Percentiles rank a stretch among this genome's conserved stretches.
Conservation (phyloP, 2,329 filamentous ascomycete genomes). For the Monosporascus sp. region DNA sequence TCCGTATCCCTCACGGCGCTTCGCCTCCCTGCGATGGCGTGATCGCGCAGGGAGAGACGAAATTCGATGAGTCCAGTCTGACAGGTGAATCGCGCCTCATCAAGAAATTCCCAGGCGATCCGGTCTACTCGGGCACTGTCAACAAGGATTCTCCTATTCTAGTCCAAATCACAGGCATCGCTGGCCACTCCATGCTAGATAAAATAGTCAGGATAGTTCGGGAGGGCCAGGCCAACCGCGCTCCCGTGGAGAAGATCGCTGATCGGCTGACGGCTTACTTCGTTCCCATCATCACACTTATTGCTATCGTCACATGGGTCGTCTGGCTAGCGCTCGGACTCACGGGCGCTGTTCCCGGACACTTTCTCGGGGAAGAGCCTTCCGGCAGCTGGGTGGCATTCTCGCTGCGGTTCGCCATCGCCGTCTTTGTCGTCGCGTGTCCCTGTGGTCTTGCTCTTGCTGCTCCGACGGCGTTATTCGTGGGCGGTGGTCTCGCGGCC, state of each 20-base stretch:
- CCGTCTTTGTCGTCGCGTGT: slow-evolving; percentile 82
- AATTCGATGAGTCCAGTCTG: slow-evolving; percentile 85
- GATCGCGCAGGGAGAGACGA: slow-evolving; percentile 55
- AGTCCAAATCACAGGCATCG: slow-evolving; percentile 57
- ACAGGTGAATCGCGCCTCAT: slow-evolving; percentile 72
- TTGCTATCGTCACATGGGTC: slow-evolving; percentile 67
- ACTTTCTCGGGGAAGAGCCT: slow-evolving; percentile 46
- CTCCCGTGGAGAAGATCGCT: slow-evolving; percentile 70
- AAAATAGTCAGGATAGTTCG: slow-evolving; percentile 72
- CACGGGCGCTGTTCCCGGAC: slow-evolving; percentile 47
- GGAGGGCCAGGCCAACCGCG: slow-evolving; percentile 70
- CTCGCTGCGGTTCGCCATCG: slow-evolving; percentile 76
- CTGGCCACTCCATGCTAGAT: slow-evolving; percentile 71
- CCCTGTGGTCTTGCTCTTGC: slow-evolving; percentile 79
- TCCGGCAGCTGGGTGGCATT: slow-evolving; percentile 65
- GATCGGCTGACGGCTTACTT: slow-evolving; percentile 71
- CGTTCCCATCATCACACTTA: slow-evolving; percentile 64
- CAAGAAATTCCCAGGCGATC: slow-evolving; percentile 56
- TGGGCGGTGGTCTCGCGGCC: slow-evolving; percentile 74
- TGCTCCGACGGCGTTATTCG: slow-evolving; percentile 81
- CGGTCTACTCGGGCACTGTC: slow-evolving; percentile 67
- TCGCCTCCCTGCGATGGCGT: slow-evolving; percentile 82
- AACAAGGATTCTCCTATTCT: slow-evolving; percentile 62
- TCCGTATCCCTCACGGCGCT: slow-evolving; percentile 70
- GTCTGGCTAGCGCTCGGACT: slow-evolving; percentile 64